These are phyloP conservation scores for Taphrina communis DNA, from an alignment of 1,139 yeast genomes.

Conservation along the genomic window DNA sequence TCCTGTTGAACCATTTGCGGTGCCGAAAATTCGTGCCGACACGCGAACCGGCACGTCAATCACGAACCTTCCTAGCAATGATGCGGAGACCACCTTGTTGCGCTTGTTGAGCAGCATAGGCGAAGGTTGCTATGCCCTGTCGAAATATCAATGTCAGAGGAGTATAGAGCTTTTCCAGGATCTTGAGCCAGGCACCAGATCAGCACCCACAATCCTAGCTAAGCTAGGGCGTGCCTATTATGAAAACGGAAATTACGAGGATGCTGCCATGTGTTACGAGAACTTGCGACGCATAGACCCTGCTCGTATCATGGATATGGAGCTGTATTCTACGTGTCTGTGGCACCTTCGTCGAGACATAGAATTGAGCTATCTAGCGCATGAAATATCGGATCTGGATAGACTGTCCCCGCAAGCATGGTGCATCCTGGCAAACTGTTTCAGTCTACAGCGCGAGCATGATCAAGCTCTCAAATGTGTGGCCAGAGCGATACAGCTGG, in stretches of 20 bases:
- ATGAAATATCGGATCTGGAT: slow-evolving; percentile 74
- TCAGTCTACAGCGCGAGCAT: slow-evolving; percentile 81
- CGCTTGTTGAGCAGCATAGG: slow-evolving; percentile 67
- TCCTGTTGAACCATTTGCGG: not conserved
- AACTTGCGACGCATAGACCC: slow-evolving; percentile 72
- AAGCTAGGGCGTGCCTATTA: slow-evolving; percentile 81
- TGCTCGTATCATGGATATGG: slow-evolving; percentile 88
- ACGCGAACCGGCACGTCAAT: not conserved
- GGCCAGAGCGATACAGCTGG: slow-evolving; percentile 73
- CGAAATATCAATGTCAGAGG: slow-evolving; percentile 75
- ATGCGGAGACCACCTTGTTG: slow-evolving; percentile 58
- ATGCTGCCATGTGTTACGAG: slow-evolving; percentile 69
- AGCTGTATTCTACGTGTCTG: slow-evolving; percentile 80
- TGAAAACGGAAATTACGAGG: slow-evolving; percentile 84
- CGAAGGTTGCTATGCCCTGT: slow-evolving; percentile 66
- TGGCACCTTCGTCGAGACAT: slow-evolving; percentile 91
- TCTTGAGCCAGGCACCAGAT: slow-evolving; percentile 66
- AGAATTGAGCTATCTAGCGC: slow-evolving; percentile 80
- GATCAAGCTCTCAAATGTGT: slow-evolving; percentile 91
- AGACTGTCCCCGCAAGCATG: slow-evolving; percentile 79
- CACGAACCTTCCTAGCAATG: slow-evolving; percentile 49
- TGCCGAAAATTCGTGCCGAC: not conserved
- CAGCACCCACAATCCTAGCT: slow-evolving; percentile 86
- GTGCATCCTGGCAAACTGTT: slow-evolving; percentile 90
- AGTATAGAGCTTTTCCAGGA: slow-evolving; percentile 73